Percentiles rank a stretch among this genome's conserved stretches.
Conservation (phyloP, 148 eudicot genomes). For the Rhododendron griersonianum region DNA sequence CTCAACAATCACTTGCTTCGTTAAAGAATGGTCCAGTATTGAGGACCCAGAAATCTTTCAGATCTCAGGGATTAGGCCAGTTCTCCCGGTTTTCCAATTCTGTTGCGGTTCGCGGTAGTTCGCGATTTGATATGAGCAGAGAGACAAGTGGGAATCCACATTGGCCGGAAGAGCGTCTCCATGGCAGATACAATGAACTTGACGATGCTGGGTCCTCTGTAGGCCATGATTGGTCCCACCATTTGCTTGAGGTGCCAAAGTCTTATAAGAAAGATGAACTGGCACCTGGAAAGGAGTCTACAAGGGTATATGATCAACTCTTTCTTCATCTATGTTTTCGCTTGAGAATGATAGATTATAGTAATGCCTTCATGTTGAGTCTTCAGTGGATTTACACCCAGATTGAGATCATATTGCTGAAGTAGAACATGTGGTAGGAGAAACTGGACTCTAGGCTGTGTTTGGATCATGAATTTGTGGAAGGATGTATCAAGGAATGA, state of each 20-base stretch:
- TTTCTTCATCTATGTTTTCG: background rate
- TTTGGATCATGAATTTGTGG: background rate
- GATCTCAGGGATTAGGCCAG: slow-evolving; percentile 33
- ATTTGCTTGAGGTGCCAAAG: slow-evolving; percentile 37
- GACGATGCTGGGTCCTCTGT: slow-evolving; percentile 33
- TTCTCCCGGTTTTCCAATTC: slow-evolving; percentile 60
- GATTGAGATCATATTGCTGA: slow-evolving; percentile 1
- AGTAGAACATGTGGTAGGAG: background rate
- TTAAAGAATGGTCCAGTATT: slow-evolving; percentile 26
- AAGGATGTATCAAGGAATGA: background rate
- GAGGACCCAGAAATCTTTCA: slow-evolving; percentile 36
- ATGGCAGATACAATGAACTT: slow-evolving; percentile 21
- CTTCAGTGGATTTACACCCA: background rate
- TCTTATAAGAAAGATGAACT: slow-evolving; percentile 31
- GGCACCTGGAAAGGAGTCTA: slow-evolving; percentile 26
- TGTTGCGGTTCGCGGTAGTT: slow-evolving; percentile 39
- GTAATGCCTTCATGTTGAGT: background rate
- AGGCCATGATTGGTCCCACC: slow-evolving; percentile 34
- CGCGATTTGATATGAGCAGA: slow-evolving; percentile 35
- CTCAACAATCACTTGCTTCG: slow-evolving; percentile 18
- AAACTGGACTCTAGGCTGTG: background rate
- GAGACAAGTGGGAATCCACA: slow-evolving; percentile 27
- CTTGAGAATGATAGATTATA: background rate
- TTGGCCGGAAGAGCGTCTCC: slow-evolving; percentile 40
- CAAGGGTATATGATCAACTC: slow-evolving; percentile 19